These are phyloP conservation scores for Debaryomyces sp. DNA, from an alignment of 1,139 yeast species.

Conservation along the genomic window DNA sequence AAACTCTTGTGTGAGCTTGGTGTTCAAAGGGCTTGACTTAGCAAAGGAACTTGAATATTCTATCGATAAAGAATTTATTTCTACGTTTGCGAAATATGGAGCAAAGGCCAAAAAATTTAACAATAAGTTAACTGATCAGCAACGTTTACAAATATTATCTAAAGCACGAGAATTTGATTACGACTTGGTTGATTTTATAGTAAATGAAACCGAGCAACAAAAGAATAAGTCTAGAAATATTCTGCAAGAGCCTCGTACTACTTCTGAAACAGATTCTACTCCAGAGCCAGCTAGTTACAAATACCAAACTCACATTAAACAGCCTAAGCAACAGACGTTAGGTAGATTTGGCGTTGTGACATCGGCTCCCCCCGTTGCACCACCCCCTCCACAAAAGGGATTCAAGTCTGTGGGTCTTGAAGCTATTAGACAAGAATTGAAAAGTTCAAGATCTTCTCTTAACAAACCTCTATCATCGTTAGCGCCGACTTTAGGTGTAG, in stretches of 20 bases:
- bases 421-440: conserved; percentile 42
- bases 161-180: conserved; percentile 59
- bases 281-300: conserved; percentile 25
- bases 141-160: conserved; percentile 56
- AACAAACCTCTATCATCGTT: conserved; percentile 19
- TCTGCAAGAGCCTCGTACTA: conserved; percentile 5
- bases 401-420: conserved; percentile 42
- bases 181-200: conserved; percentile 53
- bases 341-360: conserved; percentile 49
- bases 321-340: conserved; percentile 49
- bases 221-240: conserved; percentile 13
- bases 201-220: conserved; percentile 47
- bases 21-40: conserved; percentile 65
- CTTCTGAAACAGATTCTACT: conserved; percentile 8
- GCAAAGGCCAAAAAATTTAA: conserved; percentile 66
- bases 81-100: conserved; percentile 61
- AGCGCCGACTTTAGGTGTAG: conserved; percentile 24
- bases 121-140: conserved; percentile 63
- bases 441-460: conserved; percentile 23
- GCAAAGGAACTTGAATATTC: conserved; percentile 55
- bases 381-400: conserved; percentile 36
- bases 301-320: conserved; percentile 26
- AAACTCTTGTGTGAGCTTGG: conserved; percentile 72
- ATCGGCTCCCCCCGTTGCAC: conserved; percentile 41
- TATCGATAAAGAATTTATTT: conserved; percentile 53